phyloP scores from a whole-genome alignment of 1,139 yeast genomes.

The Yamadazyma triangularis region DNA sequence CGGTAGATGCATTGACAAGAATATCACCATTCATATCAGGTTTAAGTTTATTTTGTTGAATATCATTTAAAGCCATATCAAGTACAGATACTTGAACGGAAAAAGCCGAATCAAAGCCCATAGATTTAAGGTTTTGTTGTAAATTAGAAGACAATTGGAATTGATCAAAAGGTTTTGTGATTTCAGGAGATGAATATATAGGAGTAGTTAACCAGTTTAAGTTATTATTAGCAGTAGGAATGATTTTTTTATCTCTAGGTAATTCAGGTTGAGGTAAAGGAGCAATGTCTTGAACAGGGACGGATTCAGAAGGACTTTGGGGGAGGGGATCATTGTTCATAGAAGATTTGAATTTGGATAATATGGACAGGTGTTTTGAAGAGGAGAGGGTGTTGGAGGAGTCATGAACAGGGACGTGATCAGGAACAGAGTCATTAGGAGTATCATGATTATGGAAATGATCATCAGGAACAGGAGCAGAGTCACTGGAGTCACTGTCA shows the following conservation, averaged over 20 bases:
- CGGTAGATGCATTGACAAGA: conserved; percentile 90
- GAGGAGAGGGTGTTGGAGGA: no score
- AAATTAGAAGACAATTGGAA: conserved; percentile 39
- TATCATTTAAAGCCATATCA: conserved; percentile 51
- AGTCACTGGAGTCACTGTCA: conserved; percentile 11
- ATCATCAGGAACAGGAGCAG: no score
- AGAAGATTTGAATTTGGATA: conserved; percentile 24
- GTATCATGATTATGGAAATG: no score
- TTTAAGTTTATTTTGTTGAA: conserved; percentile 38
- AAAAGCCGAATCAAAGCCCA: conserved; percentile 56
- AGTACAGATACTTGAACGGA: conserved; percentile 74
- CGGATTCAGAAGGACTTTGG: no score
- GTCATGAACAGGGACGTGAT: no score
- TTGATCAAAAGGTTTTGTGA: conserved; percentile 36
- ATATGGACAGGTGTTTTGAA: conserved; percentile 26
- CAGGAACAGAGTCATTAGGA: no score
- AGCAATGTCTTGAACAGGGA: conserved; percentile 53
- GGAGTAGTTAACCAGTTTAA: conserved; percentile 71
- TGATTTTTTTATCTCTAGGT: conserved; percentile 46
- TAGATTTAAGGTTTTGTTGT: conserved; percentile 39
- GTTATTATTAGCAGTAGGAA: conserved; percentile 36
- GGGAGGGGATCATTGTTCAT: conserved; percentile 8
- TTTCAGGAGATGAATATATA: conserved; percentile 44
- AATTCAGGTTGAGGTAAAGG: conserved; percentile 83
- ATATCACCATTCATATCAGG: conserved; percentile 70